Conservation (phyloP, 176 grass and related monocot genomes). For the Chloris gayana region DNA sequence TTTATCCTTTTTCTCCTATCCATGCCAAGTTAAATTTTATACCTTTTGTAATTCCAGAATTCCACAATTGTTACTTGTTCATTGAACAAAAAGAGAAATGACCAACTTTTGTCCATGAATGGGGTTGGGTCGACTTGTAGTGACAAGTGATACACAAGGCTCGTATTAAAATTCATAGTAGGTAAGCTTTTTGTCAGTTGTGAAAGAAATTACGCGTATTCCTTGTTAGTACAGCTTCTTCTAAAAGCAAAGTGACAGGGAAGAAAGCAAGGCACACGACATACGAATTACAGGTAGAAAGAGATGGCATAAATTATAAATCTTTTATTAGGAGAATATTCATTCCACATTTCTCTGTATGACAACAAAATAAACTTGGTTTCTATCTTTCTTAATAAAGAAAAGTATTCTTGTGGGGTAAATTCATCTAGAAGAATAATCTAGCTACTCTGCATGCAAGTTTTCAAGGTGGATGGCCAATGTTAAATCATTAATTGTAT, state of each 20-base stretch:
- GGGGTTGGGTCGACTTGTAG: constrained; percentile 5
- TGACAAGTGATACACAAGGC: constrained; percentile 13
- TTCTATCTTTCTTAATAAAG: constrained; percentile 36
- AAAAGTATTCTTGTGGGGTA: constrained; percentile 31
- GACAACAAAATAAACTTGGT: constrained; percentile 10
- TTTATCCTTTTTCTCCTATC: no score
- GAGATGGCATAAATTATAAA: background rate
- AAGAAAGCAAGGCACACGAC: constrained; percentile 3
- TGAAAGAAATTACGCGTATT: background rate
- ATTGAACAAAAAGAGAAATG: background rate
- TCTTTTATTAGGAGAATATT: background rate
- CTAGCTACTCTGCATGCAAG: constrained; percentile 24
- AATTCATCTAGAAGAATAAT: constrained; percentile 51
- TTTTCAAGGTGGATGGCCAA: constrained; percentile 29
- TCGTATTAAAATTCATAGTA: constrained; percentile 1
- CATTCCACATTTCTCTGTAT: background rate
- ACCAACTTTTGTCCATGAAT: background rate
- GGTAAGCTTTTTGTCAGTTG: constrained; percentile 26
- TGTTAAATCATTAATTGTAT: constrained; percentile 40
- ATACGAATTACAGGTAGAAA: constrained; percentile 1
- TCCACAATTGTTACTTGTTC: no score
- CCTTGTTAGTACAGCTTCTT: background rate
- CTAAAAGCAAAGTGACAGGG: constrained; percentile 19
- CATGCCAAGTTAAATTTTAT: no score
- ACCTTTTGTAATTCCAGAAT: no score